Evolutionary conservation across 306 rosid genomes (phyloP).

Genomic region (Sicyos baderoa): DNA sequence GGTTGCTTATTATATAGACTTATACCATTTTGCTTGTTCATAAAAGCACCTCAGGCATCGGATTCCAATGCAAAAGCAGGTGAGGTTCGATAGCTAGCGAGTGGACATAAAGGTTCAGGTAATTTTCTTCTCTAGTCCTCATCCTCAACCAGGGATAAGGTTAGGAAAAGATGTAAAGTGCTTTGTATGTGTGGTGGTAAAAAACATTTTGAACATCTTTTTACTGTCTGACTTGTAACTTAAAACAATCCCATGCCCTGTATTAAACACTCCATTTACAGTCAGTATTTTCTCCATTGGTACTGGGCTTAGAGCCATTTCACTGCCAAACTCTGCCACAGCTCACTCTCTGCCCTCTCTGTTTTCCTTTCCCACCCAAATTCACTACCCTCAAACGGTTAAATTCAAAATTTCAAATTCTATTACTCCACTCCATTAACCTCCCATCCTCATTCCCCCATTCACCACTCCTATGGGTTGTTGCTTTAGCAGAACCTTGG

Average conservation of each 20-base stretch:
- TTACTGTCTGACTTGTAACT: too few relatives aligned
- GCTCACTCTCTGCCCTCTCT: conserved; percentile 5
- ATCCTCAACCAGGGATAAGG: background rate
- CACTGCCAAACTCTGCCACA: conserved; percentile 9
- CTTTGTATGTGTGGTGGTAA: background rate
- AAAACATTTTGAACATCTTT: background rate
- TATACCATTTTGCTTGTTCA: background rate
- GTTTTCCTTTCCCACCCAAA: too few relatives aligned
- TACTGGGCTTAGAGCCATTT: conserved; percentile 17
- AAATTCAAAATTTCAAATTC: too few relatives aligned
- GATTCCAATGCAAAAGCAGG: conserved; percentile 1
- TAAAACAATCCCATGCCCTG: too few relatives aligned
- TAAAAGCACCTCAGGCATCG: background rate
- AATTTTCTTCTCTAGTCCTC: too few relatives aligned
- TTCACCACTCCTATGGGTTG: conserved; percentile 63
- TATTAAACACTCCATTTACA: conserved; percentile 8
- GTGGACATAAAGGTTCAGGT: conserved; percentile 1
- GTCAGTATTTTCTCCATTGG: conserved; percentile 4
- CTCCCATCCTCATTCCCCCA: background rate
- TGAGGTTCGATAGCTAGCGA: background rate
- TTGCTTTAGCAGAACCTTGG: conserved; percentile 48
- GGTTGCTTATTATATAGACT: background rate
- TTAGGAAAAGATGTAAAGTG: conserved; percentile 6
- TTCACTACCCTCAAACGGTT: too few relatives aligned
- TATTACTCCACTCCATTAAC: too few relatives aligned